Base-by-base conservation (phyloP, 2,329 filamentous ascomycete species). In the Sclerotinia minor region DNA sequence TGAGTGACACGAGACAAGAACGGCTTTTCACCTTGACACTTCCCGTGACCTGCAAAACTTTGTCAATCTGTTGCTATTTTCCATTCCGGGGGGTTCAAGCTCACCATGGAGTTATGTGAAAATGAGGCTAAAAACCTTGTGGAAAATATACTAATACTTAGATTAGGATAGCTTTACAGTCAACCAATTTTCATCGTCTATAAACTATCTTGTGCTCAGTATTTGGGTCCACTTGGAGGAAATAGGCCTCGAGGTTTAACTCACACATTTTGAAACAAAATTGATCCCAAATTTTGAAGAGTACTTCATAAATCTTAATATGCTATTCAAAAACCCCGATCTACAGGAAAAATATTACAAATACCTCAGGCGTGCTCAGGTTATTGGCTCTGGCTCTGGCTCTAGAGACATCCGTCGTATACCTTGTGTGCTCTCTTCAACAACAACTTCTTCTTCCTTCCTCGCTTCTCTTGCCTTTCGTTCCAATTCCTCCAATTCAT, bases 401-500 rank as follows among this genome's bases (percentile, higher is more conserved):
- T 75, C 75, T 52, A 74, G 61, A 58, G 71, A 71, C 45, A 75
- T 59, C 15, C 66, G 61, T 65, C 71, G 71, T 45, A 76, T 35
- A n/a, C 60, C 58, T 55, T 69, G 68, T 26, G 67, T 70, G 49
- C 61, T 74, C 15, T 71, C 68, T 4, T 69, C 69, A 60, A 76
- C 35, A 24, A 38, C 35, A 24, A 38, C 24, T 26, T 67, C 67
- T 15, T 71, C 67, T 44, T 69, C 67, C 19, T 61, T 61, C 19
- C 64, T 38, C n/a, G 61, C 65, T 63, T n/a, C 53, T 64, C 17
- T 54, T 11, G 73, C 70, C 55, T 71, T 61, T 17, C 69, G 63
- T 63, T 75, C 74, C 21, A 70, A 68, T 45, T 73, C 68, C 35
- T 71, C 68, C 49, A 78, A 58, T 53, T 69, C 73, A 69, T 73